Evolutionary conservation across 192 early-diverging fungal genomes (phyloP), one percentile per base, ranked within the genome.

Genomic region (Gonapodya sp.): DNA sequence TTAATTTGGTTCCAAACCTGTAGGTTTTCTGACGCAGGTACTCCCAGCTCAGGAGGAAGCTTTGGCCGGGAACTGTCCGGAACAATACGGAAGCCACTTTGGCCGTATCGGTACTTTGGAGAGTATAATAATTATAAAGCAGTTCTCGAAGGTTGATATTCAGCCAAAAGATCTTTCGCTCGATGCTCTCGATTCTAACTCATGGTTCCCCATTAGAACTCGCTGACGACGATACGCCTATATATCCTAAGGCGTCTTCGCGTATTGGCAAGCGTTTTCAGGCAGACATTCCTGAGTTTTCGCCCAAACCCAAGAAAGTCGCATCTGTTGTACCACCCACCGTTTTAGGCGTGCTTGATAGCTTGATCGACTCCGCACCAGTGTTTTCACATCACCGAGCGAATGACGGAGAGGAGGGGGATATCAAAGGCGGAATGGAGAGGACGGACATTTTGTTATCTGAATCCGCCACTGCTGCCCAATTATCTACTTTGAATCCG

Each of bases 41-140:
- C 46, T 64, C 24, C 46, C 8, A 8, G 46, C 24, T 8, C 46
- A 64, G 46, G 8, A 64, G 24, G 8, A 64, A 16, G 8, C 46
- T 24, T 24, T 64, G n/a, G n/a, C n/a, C n/a, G n/a, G n/a, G n/a
- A n/a, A n/a, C 31, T 82, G 34, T 79, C 80, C 36, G 36, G 36
- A 0, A 64, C 36, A 73, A 85, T 75, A 32, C 87, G 86, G 81
- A 89, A 91, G 18, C 87, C 90, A 18, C 87, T 91, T 86, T 97
- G 95, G 94, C 96, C 96, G 8, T 97, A 92, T 81, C 88, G 93
- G 18, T 97, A 97, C 82, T 94, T 96, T 87, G 94, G 94, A 18
- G 89, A 94, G 31, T 92, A 95, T 83, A 90, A 92, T 0, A 89
- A 93, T 64, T 64, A 64, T 46, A 90, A 93, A 30, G 87, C 88